phyloP scores from a whole-genome alignment of 2,329 filamentous ascomycete genomes.

The Malbranchea cinnamomea region DNA sequence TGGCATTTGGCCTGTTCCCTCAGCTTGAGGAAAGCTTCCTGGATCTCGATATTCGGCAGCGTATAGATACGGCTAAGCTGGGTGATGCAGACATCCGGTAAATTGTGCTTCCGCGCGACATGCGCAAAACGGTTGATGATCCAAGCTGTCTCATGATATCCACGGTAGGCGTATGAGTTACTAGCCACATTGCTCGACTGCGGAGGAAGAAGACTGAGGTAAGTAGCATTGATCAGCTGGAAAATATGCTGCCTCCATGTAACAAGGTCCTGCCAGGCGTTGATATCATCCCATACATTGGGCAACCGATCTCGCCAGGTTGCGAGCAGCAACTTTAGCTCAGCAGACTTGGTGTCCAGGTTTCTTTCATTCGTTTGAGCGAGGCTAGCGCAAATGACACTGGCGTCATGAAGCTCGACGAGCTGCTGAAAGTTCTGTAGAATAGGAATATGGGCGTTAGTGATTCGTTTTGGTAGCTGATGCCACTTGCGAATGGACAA shows the following conservation, averaged over 20 bases:
- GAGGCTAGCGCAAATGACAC: conserved; percentile 85
- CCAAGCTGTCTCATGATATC: conserved; percentile 98
- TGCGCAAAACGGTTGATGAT: conserved; percentile 99
- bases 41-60: conserved; percentile 96
- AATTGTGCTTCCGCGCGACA: conserved; percentile 88
- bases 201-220: conserved; percentile 68
- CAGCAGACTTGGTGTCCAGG: conserved; percentile 84
- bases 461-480: conserved; percentile 84
- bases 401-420: conserved; percentile 93
- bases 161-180: conserved; percentile 89
- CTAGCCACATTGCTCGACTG: conserved; percentile 70
- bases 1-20: conserved; percentile 98
- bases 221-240: conserved; percentile 87
- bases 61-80: conserved; percentile 98
- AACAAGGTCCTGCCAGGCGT: conserved; percentile 97
- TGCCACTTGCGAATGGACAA: conserved; percentile 97
- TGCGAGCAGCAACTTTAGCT: conserved; percentile 82
- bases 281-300: conserved; percentile 99
- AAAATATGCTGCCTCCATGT: conserved; percentile 99
- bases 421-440: conserved; percentile 96
- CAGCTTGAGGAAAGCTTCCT: conserved; percentile 95
- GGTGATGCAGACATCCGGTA: conserved; percentile 93
- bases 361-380: conserved; percentile 71
- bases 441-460: conserved; percentile 86
- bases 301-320: conserved; percentile 92